Base-by-base conservation (phyloP, 202 grass and related monocot genomes). In the Carex sylvatica region DNA sequence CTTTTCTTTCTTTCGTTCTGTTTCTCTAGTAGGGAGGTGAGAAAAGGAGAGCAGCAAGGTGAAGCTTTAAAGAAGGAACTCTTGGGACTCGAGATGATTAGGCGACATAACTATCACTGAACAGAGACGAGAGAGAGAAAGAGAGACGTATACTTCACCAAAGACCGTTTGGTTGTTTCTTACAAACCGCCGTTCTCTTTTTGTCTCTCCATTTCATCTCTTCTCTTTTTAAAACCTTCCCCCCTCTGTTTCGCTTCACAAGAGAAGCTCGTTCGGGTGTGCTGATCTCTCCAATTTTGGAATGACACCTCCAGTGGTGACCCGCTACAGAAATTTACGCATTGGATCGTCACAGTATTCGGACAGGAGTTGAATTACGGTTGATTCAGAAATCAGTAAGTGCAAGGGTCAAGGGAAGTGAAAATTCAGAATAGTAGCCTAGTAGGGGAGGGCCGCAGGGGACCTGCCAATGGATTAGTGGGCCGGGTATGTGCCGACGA, bases 71-170 rank as follows among this genome's bases (percentile, higher is more conserved):
- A 53, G 36, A 49, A 44, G 74, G 5, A 55, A 56, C 70, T 52
- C 70, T 74, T 74, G 70, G 44, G 22, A 52, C 8, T 52, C 44
- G 70, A n/a, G 26, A 59, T 77, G 52, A 77, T 77, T 77, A 58
- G 56, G 73, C 73, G 52, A 77, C 74, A 59, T 36, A 77, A 77
- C 74, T 59, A 77, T 77, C 74, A 77, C 28, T 77, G 74, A 77
- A 77, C 74, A 77, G 74, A 77, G 74, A 77, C 74, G 28, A 66
- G 62, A n/a, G 64, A 33, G 23, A 76, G 72, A 76, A 26, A 58
- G 49, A 31, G 74, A 77, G 74, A 20, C 52, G 74, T 77, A 59
- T 38, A 59, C 74, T 77, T 59, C 74, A 77, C 74, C 24, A 38
- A 59, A 77, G 26, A 36, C 28, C 73, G 47, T 76, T 76, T 76